Evolutionary conservation across 1,139 yeast genomes (phyloP), one percentile per base, ranked within the genome.

Genomic region (Taphrina confusa): DNA sequence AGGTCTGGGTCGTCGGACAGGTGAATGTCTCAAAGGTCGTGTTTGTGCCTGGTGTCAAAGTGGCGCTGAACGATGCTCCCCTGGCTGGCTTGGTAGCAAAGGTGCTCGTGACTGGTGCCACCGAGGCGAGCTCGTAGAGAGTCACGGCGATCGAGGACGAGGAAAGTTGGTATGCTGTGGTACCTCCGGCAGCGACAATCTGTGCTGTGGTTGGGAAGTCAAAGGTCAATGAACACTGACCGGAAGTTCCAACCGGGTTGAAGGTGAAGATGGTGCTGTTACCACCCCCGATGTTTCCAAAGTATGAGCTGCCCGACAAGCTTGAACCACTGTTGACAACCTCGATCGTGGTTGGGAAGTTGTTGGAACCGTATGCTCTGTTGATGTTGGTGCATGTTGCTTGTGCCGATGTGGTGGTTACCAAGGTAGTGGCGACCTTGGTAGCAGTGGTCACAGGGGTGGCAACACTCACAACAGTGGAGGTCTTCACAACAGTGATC

Each of bases 71-170:
- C 11, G 36, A 23, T 5, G 45, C 27, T 28, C 44, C 56, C 5
- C 46, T 34, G 9, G 39, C 56, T 0, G 56, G 56, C 28, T 37
- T 37, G 46, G 12, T 27, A 16, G 39, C 46, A 27, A 14, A 50
- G 18, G 56, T 37, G 44, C 39, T 31, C n/a, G 45, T 39, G 25
- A 39, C 46, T 8, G 45, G 28, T 28, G 50, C 50, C 14, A 45
- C 50, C 4, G 56, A 16, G 37, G 45, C 56, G 16, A 50, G 46
- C 46, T 50, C 46, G 30, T 50, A 50, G 25, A 50, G 34, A 14
- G 56, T 50, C 37, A 50, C 56, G n/a, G 45, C 45, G 36, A 50
- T 50, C 9, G 56, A 50, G 8, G 46, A 37, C 22, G 46, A 37
- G 27, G 56, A 22, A 11, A 50, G 8, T 9, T 27, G 25, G 46